Base-by-base conservation (phyloP, 306 rosid genomes). In the Datisca glomerata region DNA sequence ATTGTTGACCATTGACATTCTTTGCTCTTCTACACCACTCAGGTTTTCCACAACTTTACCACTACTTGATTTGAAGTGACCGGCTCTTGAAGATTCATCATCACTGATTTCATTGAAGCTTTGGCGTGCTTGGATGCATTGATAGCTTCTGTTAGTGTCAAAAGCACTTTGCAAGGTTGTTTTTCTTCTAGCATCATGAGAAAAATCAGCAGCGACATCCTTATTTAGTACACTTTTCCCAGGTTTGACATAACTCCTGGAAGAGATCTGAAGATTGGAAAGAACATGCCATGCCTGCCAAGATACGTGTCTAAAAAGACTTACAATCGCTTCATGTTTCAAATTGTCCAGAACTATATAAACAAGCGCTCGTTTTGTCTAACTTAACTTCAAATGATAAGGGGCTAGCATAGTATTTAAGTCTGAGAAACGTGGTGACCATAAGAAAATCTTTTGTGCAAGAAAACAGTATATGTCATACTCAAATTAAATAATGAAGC, bases 201-300 rank as follows among this genome's bases (percentile, higher is more conserved):
- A 28, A 36, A 7, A 34, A 12, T 46, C 60, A 24, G 59, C 37
- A 60, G 51, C 28, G 19, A 37, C 43, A 51, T 45, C 57, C 49
- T 56, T 56, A 51, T 72, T 66, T 24, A 45, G 47, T 32, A 49
- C 60, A 48, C 66, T 41, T 66, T 74, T 74, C 51, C 95, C 98
- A 25, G 79, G 86, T 61, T 57, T 84, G 39, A 47, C 54, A 47
- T 77, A 77, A 42, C 47, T 67, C 71, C 72, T 65, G 51, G 47
- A 39, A 48, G 86, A 84, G 58, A 55, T 66, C 59, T 75, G 75
- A 47, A 74, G 68, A 66, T 61, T 72, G 38, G 91, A 80, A 63
- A 80, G 84, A 45, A 49, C 71, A 43, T 41, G 50, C 91, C 93
- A 89, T 31, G 84, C 95, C 98, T 89, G 79, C 60, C 14, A 53